A percentile compares a stretch with the other conserved stretches of the same genome.
phyloP scores from a whole-genome alignment of 495 filamentous ascomycete species.

The Tricharina praecox region DNA sequence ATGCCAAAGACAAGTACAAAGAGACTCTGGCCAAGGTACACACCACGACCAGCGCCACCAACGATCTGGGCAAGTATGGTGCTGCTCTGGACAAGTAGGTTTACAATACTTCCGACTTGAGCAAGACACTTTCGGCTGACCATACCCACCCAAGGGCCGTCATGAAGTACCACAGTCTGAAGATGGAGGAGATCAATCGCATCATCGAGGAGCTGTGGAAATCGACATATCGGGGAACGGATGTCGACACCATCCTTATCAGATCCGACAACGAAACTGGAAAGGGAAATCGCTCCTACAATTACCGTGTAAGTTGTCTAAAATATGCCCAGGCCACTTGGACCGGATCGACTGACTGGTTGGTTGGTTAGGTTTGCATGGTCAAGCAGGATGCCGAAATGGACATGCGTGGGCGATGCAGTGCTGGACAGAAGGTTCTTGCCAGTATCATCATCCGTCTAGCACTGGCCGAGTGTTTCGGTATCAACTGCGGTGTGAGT shows the following conservation, averaged over 20 bases:
- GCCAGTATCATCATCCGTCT: constrained; percentile 96
- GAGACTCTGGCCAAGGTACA: constrained; percentile 81
- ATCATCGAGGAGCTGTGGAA: constrained; percentile 94
- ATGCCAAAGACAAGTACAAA: constrained; percentile 66
- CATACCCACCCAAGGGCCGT: constrained; percentile 52
- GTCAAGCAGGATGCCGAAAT: constrained; percentile 92
- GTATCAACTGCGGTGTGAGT: constrained; percentile 67
- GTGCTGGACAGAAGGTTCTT: constrained; percentile 88
- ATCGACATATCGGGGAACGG: constrained; percentile 88
- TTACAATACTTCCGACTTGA: background rate
- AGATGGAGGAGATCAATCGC: constrained; percentile 97
- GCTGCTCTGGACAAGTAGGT: constrained; percentile 58
- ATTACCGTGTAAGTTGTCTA: constrained; percentile 56
- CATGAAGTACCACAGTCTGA: constrained; percentile 85
- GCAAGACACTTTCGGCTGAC: background rate
- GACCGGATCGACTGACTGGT: constrained; percentile 1
- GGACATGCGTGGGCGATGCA: constrained; percentile 98
- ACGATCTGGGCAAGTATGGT: constrained; percentile 68
- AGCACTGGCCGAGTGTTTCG: constrained; percentile 91
- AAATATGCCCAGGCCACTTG: too few relatives aligned
- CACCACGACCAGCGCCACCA: constrained; percentile 79
- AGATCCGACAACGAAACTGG: constrained; percentile 66
- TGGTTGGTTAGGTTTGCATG: constrained; percentile 47
- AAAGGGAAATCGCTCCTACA: constrained; percentile 70
- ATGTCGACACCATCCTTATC: constrained; percentile 93